Evolutionary conservation across 345 rosid species (phyloP).

Genomic region (Tarenaya hassleriana): DNA sequence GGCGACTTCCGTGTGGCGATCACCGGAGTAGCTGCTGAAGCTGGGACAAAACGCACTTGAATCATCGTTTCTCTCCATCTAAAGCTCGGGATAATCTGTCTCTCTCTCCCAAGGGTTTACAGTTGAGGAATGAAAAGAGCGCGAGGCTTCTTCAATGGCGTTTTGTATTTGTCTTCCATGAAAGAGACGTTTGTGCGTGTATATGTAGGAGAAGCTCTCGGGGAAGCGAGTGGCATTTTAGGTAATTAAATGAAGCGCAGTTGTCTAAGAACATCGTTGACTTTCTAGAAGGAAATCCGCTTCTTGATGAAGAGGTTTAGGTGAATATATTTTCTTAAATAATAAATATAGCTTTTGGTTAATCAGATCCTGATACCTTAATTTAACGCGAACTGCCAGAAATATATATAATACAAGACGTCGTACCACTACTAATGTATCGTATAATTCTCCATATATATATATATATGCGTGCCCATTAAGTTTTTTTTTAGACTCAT

Average conservation of each 20-base stretch:
- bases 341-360: too few species aligned
- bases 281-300: too few species aligned
- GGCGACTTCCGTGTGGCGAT: conserved; percentile 34
- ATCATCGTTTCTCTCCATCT: conserved; percentile 28
- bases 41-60: conserved; percentile 51
- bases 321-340: too few species aligned
- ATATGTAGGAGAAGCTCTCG: conserved; percentile 14
- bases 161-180: conserved; percentile 17
- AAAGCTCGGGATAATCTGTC: neutral
- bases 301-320: too few species aligned
- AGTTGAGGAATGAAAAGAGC: conserved; percentile 21
- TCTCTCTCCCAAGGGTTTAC: conserved; percentile 9
- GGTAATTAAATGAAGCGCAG: conserved; percentile 14
- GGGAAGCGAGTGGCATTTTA: conserved; percentile 15
- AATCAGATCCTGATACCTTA: too few species aligned
- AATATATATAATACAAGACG: too few species aligned
- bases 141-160: conserved; percentile 14
- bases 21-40: conserved; percentile 56
- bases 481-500: too few species aligned
- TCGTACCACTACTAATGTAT: too few species aligned
- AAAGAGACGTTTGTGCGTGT: neutral
- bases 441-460: too few species aligned
- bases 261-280: too few species aligned
- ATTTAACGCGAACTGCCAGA: too few species aligned
- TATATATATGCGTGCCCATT: too few species aligned